Evolutionary conservation across 78 protist species (phyloP).

Genomic region (Bigelowiella natans): DNA sequence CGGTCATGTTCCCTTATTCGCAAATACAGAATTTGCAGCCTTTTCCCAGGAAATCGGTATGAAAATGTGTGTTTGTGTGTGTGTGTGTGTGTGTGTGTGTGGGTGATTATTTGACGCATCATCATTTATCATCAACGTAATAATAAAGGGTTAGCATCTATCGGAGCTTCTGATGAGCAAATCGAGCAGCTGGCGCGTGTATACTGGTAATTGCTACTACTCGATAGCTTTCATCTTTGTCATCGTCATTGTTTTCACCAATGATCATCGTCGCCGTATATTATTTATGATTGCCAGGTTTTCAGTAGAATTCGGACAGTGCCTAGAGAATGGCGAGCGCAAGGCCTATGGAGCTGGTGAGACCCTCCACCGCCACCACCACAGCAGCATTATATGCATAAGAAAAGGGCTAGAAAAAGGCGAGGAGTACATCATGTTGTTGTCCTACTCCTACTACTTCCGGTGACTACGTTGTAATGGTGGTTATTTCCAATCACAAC

Average conservation of each 20-base stretch:
- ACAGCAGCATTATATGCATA: no score
- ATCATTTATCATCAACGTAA: no score
- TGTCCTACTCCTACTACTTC: no score
- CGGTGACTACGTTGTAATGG: no score
- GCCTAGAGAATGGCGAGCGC: constrained; percentile 56
- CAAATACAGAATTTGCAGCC: constrained; percentile 83
- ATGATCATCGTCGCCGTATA: neutral
- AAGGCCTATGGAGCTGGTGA: constrained; percentile 90
- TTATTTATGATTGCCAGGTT: neutral
- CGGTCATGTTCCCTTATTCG: constrained; percentile 91
- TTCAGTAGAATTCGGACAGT: constrained; percentile 82
- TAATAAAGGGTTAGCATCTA: constrained; percentile 64
- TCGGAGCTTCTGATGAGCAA: constrained; percentile 84
- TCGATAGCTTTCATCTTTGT: neutral
- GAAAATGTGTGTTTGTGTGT: no score
- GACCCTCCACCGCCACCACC: no score
- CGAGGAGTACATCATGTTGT: no score
- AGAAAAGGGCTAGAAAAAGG: no score
- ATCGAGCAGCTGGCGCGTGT: constrained; percentile 49
- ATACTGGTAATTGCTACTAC: neutral
- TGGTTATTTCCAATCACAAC: no score
- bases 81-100: no score
- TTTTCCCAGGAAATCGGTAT: constrained; percentile 73
- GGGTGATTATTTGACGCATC: no score
- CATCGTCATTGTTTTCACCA: no score